Percentiles rank a stretch among this genome's conserved stretches.
These are phyloP conservation scores for Nigrograna mackinnonii DNA, from an alignment of 2,329 filamentous ascomycete genomes.

Conservation along the genomic window DNA sequence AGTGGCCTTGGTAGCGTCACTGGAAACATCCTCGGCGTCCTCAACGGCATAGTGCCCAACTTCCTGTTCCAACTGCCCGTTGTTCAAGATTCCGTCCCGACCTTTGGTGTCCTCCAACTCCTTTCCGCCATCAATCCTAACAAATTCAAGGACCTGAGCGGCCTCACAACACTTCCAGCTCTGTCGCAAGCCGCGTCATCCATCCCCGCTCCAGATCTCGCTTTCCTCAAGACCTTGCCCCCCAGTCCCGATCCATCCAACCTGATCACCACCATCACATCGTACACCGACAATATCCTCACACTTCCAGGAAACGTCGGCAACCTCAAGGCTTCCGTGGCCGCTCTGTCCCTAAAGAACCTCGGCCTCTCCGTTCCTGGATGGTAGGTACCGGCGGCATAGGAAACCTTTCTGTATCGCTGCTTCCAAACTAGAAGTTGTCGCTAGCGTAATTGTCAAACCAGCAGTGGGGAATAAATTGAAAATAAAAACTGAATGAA, in stretches of 20 bases:
- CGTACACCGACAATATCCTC: slow-evolving; percentile 12
- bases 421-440: too few species aligned
- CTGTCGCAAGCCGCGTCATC: slow-evolving; percentile 9
- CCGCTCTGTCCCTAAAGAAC: slow-evolving; percentile 9
- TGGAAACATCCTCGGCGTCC: slow-evolving; percentile 11
- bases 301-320: slow-evolving; percentile 12
- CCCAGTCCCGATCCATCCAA: slow-evolving; percentile 11
- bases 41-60: slow-evolving; percentile 15
- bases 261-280: slow-evolving; percentile 15
- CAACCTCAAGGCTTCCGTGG: slow-evolving; percentile 15
- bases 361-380: slow-evolving; percentile 17
- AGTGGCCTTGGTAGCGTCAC: slow-evolving; percentile 15
- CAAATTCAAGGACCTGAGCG: slow-evolving; percentile 14
- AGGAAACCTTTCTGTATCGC: too few species aligned
- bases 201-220: slow-evolving; percentile 12
- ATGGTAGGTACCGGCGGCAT: too few species aligned
- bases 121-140: slow-evolving; percentile 16
- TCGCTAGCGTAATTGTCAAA: too few species aligned
- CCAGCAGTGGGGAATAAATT: too few species aligned
- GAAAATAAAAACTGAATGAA: too few species aligned
- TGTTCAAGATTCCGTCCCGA: slow-evolving; percentile 16
- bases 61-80: slow-evolving; percentile 23
- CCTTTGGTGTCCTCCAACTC: slow-evolving; percentile 18
- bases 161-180: slow-evolving; percentile 11
- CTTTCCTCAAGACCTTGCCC: slow-evolving; percentile 16